These are phyloP conservation scores for Panicum miliaceum DNA, from an alignment of 176 grass and related monocot genomes.

Conservation along the genomic window DNA sequence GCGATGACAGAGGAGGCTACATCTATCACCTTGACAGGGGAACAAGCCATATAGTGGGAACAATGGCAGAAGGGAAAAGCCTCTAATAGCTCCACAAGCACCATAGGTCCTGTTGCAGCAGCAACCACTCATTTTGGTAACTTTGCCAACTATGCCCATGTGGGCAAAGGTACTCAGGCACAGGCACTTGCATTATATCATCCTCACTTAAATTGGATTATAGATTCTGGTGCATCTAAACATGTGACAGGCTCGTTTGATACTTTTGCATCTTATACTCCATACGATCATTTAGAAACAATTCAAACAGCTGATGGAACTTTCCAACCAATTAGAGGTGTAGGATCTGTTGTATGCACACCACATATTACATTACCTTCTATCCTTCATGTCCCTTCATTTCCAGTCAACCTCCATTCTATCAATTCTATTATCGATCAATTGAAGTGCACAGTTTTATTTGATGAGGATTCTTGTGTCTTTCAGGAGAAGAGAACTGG, in stretches of 20 bases:
- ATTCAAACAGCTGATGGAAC: neutral
- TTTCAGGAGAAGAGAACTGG: neutral
- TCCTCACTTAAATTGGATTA: neutral
- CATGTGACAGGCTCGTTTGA: neutral
- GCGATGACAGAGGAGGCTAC: neutral
- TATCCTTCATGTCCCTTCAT: neutral
- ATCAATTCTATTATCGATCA: neutral
- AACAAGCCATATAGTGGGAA: neutral
- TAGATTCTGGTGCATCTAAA: neutral
- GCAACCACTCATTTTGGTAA: neutral
- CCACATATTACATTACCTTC: neutral
- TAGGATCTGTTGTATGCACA: neutral
- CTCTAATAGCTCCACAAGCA: neutral
- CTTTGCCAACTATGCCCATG: neutral
- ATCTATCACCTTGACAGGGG: neutral
- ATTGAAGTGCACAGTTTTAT: neutral
- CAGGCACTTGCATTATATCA: neutral
- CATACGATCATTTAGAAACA: neutral
- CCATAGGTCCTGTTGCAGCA: neutral
- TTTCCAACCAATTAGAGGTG: neutral
- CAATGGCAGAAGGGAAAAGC: neutral
- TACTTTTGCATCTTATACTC: neutral
- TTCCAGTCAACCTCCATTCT: neutral
- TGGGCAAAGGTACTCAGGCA: neutral
- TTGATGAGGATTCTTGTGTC: neutral